phyloP scores from a whole-genome alignment of 768 basidiomycete genomes.

The Tylopilus plumbeoviolaceoides region DNA sequence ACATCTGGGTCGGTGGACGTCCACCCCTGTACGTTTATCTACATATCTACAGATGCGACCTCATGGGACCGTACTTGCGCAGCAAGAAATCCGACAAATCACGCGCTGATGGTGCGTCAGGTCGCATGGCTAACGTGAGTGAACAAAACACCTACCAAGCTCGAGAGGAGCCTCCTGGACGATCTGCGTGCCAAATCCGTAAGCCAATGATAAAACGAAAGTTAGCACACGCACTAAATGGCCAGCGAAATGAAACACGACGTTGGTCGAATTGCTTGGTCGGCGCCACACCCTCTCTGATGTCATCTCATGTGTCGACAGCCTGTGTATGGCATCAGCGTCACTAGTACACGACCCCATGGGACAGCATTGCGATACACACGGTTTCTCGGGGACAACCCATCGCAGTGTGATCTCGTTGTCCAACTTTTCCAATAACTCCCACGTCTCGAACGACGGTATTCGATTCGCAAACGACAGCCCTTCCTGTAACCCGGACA shows the following conservation, averaged over 20 bases:
- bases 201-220: neutral
- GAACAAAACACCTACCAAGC: conserved; percentile 19
- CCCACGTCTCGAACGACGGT: conserved; percentile 25
- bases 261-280: conserved; percentile 27
- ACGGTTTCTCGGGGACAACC: conserved; percentile 26
- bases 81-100: conserved; percentile 26
- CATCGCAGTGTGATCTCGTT: conserved; percentile 26
- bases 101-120: conserved; percentile 14
- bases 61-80: conserved; percentile 7
- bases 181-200: conserved; percentile 14
- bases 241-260: conserved; percentile 22
- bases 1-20: neutral
- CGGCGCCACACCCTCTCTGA: conserved; percentile 28
- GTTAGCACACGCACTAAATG: conserved; percentile 25
- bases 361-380: neutral
- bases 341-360: neutral
- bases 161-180: conserved; percentile 28
- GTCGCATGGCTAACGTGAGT: neutral
- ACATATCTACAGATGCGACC: neutral
- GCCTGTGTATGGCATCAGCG: conserved; percentile 8
- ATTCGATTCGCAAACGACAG: conserved; percentile 50
- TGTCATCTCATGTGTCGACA: conserved; percentile 9
- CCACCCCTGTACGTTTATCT: neutral
- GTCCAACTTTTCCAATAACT: conserved; percentile 24
- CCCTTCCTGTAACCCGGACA: conserved; percentile 61